These are phyloP conservation scores for Cenchrus fungigraminus DNA, from an alignment of 176 grass and related monocot genomes.

Conservation along the genomic window DNA sequence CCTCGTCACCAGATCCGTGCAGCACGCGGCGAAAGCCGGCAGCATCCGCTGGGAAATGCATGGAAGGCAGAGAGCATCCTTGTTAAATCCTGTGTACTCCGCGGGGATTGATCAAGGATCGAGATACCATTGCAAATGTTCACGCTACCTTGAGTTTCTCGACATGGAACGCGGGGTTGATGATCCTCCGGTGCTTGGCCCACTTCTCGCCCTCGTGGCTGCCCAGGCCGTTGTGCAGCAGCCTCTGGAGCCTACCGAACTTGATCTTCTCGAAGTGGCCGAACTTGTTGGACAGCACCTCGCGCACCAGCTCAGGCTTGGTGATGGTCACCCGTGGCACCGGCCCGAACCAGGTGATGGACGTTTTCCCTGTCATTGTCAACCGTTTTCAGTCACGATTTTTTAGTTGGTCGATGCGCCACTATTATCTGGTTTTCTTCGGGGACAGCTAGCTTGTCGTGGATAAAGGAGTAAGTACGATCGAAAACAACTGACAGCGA, in stretches of 20 bases:
- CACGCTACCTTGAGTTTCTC: slow-evolving; percentile 68
- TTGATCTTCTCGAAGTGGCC: slow-evolving; percentile 53
- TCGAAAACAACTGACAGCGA: neutral
- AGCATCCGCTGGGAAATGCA: slow-evolving; percentile 52
- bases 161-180: slow-evolving; percentile 79
- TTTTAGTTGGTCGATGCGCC: neutral
- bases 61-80: neutral
- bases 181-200: slow-evolving; percentile 71
- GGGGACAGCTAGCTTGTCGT: neutral
- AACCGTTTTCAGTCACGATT: neutral
- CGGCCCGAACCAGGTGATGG: slow-evolving; percentile 64
- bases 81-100: neutral
- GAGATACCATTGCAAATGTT: neutral
- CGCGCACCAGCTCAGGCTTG: slow-evolving; percentile 57
- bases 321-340: slow-evolving; percentile 56
- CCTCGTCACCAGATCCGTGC: slow-evolving; percentile 52
- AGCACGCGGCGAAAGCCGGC: slow-evolving; percentile 60
- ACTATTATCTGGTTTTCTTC: neutral
- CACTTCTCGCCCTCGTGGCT: slow-evolving; percentile 79
- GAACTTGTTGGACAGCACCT: slow-evolving; percentile 65
- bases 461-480: neutral
- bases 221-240: slow-evolving; percentile 41
- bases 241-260: neutral
- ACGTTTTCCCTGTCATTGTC: slow-evolving; percentile 61
- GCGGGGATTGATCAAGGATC: neutral